Percentiles rank a stretch among this genome's conserved stretches.
Evolutionary conservation across 2,329 filamentous ascomycete genomes (phyloP).

Genomic region (Purpureocillium lavendulum): DNA sequence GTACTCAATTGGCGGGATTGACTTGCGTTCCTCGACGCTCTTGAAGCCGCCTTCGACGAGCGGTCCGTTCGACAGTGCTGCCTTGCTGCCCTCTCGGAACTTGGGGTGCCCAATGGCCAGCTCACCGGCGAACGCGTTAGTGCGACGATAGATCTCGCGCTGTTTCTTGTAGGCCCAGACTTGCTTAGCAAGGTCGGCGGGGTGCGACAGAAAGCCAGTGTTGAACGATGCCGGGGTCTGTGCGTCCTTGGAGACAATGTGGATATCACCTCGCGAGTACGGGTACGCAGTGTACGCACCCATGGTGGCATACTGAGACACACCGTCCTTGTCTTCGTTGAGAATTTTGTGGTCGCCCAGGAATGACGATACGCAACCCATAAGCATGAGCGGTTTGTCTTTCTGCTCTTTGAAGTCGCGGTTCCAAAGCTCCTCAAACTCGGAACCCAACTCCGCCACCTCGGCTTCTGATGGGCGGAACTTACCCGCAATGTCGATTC

Average conservation of each 20-base stretch:
- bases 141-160: slow-evolving; percentile 50
- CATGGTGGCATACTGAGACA: slow-evolving; percentile 40
- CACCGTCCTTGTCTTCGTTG: slow-evolving; percentile 1
- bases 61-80: slow-evolving; percentile 19
- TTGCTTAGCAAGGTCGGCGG: slow-evolving; percentile 47
- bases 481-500: slow-evolving; percentile 46
- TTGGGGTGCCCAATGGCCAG: slow-evolving; percentile 29
- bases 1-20: slow-evolving; percentile 29
- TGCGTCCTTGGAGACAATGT: slow-evolving; percentile 40
- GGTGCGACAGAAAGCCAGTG: slow-evolving; percentile 37
- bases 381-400: slow-evolving; percentile 40
- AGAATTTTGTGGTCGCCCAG: slow-evolving; percentile 4
- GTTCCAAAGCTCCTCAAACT: slow-evolving; percentile 47
- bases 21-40: slow-evolving; percentile 18
- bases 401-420: slow-evolving; percentile 35
- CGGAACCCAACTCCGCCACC: slow-evolving; percentile 40
- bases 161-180: slow-evolving; percentile 57
- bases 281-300: slow-evolving; percentile 50
- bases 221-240: slow-evolving; percentile 44
- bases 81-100: slow-evolving; percentile 31
- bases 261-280: slow-evolving; percentile 51
- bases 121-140: slow-evolving; percentile 41
- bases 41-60: slow-evolving; percentile 9
- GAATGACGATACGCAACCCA: slow-evolving; percentile 22
- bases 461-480: slow-evolving; percentile 46